Percentiles rank a stretch among this genome's conserved stretches.
Evolutionary conservation across 2,329 filamentous ascomycete species (phyloP).

Genomic region (Byssothecium circinans): DNA sequence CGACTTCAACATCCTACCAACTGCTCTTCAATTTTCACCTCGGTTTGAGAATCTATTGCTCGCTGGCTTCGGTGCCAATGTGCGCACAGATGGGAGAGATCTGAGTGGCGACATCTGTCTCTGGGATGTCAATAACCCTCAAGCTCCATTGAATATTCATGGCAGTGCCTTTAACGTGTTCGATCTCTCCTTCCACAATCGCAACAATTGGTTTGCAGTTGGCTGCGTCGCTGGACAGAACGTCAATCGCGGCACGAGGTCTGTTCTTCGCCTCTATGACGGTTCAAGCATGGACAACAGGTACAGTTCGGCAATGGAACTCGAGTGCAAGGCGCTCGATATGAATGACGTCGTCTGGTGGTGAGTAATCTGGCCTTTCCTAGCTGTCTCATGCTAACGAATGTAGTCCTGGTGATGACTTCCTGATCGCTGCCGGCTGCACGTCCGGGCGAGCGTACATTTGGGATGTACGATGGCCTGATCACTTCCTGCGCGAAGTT

Average conservation of each 20-base stretch:
- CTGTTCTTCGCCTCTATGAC: constrained; percentile 58
- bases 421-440: constrained; percentile 60
- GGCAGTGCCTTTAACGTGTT: constrained; percentile 59
- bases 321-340: constrained; percentile 61
- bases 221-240: constrained; percentile 50
- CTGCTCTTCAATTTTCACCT: constrained; percentile 37
- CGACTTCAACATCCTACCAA: constrained; percentile 34
- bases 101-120: constrained; percentile 56
- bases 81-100: constrained; percentile 34
- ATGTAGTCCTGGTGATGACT: constrained; percentile 49
- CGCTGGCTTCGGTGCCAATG: constrained; percentile 56
- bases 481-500: constrained; percentile 52
- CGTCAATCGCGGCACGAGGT: constrained; percentile 47
- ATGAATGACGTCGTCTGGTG: constrained; percentile 63
- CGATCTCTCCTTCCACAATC: constrained; percentile 60
- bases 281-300: constrained; percentile 34
- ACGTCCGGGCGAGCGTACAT: constrained; percentile 63
- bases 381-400: not conserved
- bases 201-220: constrained; percentile 51
- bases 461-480: constrained; percentile 58
- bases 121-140: constrained; percentile 52
- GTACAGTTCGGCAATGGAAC: constrained; percentile 44
- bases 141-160: constrained; percentile 42
- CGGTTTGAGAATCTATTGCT: constrained; percentile 48
- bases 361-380: constrained; percentile 16